phyloP scores from a whole-genome alignment of 2,329 filamentous ascomycete genomes.

The Cladosporium sp. region DNA sequence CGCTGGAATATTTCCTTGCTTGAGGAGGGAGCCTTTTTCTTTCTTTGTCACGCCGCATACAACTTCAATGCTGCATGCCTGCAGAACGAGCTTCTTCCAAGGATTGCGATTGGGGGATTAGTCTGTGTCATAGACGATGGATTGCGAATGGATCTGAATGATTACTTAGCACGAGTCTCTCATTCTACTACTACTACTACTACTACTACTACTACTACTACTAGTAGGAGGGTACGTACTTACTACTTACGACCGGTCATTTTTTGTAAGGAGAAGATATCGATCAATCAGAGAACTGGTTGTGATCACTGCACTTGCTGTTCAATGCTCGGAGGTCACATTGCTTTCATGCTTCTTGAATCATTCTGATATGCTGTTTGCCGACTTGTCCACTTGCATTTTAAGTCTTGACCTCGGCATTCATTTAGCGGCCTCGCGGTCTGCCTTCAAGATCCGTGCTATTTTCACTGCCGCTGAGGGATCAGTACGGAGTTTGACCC shows the following conservation, averaged over 20 bases:
- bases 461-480: too few relatives aligned
- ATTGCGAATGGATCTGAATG: not conserved
- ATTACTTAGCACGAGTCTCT: not conserved
- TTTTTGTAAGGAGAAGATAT: not conserved
- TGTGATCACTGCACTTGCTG: not conserved
- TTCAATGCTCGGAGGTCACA: not conserved
- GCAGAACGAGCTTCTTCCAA: not conserved
- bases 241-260: conserved; percentile 8
- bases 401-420: too few relatives aligned
- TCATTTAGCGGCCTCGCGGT: too few relatives aligned
- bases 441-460: too few relatives aligned
- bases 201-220: conserved; percentile 2
- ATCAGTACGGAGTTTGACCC: too few relatives aligned
- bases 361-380: too few relatives aligned
- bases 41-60: conserved; percentile 4
- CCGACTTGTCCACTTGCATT: too few relatives aligned
- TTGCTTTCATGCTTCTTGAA: too few relatives aligned
- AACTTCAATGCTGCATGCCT: not conserved
- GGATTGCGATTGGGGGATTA: not conserved
- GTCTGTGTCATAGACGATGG: conserved; percentile 7
- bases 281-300: not conserved
- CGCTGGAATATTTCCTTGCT: not conserved
- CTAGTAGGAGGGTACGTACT: not conserved
- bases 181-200: conserved; percentile 1
- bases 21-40: not conserved